Conservation (phyloP, 1,139 yeast genomes). For the Pichia sp. region DNA sequence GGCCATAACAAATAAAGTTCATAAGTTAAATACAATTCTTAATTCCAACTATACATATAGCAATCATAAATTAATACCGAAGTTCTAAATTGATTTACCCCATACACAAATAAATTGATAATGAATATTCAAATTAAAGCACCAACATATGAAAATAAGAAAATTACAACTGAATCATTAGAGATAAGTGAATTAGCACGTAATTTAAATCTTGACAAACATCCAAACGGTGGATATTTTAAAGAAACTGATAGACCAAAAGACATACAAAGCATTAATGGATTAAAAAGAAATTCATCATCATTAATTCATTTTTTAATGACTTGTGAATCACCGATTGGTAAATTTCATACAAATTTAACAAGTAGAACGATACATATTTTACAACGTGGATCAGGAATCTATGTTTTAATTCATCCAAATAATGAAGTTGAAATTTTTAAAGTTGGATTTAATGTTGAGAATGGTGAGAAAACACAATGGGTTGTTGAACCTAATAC, state of each 20-base stretch:
- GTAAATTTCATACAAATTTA: conserved; percentile 38
- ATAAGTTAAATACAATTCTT: too few species aligned
- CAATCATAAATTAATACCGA: too few species aligned
- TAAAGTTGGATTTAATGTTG: conserved; percentile 40
- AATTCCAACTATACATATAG: too few species aligned
- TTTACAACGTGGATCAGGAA: conserved; percentile 44
- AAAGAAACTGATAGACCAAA: conserved; percentile 43
- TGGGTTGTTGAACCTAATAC: conserved; percentile 54
- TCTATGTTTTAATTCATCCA: conserved; percentile 42
- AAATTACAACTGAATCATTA: conserved; percentile 6
- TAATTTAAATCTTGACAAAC: conserved; percentile 32
- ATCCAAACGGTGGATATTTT: conserved; percentile 46
- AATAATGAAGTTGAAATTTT: conserved; percentile 40
- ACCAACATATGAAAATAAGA: conserved; percentile 19
- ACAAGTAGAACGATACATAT: conserved; percentile 44
- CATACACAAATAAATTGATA: too few species aligned
- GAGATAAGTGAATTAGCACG: conserved; percentile 16
- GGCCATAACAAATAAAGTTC: neutral
- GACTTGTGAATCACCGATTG: conserved; percentile 41
- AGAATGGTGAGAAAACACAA: conserved; percentile 40
- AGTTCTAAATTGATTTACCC: too few species aligned
- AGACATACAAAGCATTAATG: conserved; percentile 17
- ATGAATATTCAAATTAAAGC: conserved; percentile 12
- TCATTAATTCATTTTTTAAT: conserved; percentile 43
- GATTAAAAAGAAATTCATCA: neutral